Evolutionary conservation across 2,329 filamentous ascomycete genomes (phyloP).

Genomic region (Dactylellina cionopaga): DNA sequence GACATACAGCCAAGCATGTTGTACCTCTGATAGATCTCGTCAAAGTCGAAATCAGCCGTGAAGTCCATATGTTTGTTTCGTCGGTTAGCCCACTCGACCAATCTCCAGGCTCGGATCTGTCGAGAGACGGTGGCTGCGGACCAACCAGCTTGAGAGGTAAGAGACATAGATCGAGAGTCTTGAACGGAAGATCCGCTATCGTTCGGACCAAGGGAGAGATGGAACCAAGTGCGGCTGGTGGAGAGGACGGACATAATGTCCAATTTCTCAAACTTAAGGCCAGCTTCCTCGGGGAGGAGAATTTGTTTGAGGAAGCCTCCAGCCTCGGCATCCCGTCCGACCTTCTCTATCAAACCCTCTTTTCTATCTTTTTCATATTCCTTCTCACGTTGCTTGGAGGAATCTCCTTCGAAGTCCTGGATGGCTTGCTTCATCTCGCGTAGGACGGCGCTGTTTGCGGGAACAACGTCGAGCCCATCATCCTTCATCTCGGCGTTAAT

Average conservation of each 20-base stretch:
- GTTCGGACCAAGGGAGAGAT: slow-evolving; percentile 88
- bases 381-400: slow-evolving; percentile 73
- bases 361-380: slow-evolving; percentile 83
- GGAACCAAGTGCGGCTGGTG: slow-evolving; percentile 94
- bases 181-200: slow-evolving; percentile 70
- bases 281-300: slow-evolving; percentile 80
- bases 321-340: slow-evolving; percentile 81
- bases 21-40: slow-evolving; percentile 90
- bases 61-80: slow-evolving; percentile 92
- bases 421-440: slow-evolving; percentile 89
- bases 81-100: slow-evolving; percentile 96
- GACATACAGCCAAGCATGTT: slow-evolving; percentile 84
- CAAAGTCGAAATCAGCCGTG: slow-evolving; percentile 93
- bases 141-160: slow-evolving; percentile 77
- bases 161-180: slow-evolving; percentile 76
- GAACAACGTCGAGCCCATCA: slow-evolving; percentile 81
- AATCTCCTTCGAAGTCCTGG: slow-evolving; percentile 77
- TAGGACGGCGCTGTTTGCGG: slow-evolving; percentile 81
- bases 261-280: slow-evolving; percentile 71
- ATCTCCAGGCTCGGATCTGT: slow-evolving; percentile 89
- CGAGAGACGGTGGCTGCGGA: slow-evolving; percentile 91
- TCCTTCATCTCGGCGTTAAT: slow-evolving; percentile 98
- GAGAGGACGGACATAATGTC: slow-evolving; percentile 78
- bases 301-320: slow-evolving; percentile 84
- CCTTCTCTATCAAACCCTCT: slow-evolving; percentile 84